Evolutionary conservation across 1,284 basidiomycete genomes (phyloP), one percentile per base, ranked within the genome.

Genomic region (Cryptococcus sp.): DNA sequence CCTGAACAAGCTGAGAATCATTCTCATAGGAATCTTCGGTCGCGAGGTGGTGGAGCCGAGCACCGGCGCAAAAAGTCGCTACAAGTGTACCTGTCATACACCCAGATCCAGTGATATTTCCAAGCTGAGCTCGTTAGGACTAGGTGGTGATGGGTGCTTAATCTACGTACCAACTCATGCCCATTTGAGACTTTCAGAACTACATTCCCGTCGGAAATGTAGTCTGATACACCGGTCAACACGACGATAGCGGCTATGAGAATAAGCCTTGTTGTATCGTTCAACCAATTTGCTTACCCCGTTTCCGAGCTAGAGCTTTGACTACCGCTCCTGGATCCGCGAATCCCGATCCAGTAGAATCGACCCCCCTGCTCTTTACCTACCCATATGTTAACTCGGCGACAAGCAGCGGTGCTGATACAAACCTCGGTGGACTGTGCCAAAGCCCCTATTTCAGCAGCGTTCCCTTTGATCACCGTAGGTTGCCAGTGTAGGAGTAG

Each of bases 391-490:
- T 43, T 41, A 10, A n/a, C 43, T 15, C 36, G 45, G 15, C 32
- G 13, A 13, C 37, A 32, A 14, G 38, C 35, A 11, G 14, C 35
- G 10, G 47, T 14, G 4, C 41, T 47, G 23, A 10, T 5, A 56
- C 73, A 43, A 47, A 86, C 89, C 78, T 92, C 91, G n/a, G 73
- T 72, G 0, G 86, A 87, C 14, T 86, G 83, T 1, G 86, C 83
- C 11, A 97, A 78, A 0, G 87, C 81, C 0, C 85, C 90, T 30
- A 98, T 85, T 75, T 98, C 95, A 23, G 85, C 92, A 0, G 91
- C 88, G 70, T 98, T 98, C 4, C 94, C 95, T 76, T 98, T 98
- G 78, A 98, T 92, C 15, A 96, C 86, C 15, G 87, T 88, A 14
- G 89, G 85, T 72, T 97, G 93, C 83, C 88, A 95, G 47, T 82